Conservation (phyloP, 2,329 filamentous ascomycete species). For the Eutypella sp. region DNA sequence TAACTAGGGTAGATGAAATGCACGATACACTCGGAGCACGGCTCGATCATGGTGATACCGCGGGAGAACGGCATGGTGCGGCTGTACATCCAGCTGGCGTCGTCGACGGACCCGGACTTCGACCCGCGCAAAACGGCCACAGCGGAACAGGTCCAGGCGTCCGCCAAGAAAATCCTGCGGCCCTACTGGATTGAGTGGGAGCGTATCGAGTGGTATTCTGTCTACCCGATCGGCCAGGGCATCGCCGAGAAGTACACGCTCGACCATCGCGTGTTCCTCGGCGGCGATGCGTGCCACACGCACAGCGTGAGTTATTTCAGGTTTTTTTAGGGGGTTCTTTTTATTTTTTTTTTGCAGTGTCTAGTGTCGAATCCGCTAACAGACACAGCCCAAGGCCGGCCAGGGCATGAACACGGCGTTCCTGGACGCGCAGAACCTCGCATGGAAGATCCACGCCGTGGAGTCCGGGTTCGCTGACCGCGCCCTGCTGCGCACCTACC, state of each 20-base stretch:
- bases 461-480: constrained; percentile 76
- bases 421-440: constrained; percentile 79
- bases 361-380: background rate
- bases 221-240: constrained; percentile 72
- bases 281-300: constrained; percentile 74
- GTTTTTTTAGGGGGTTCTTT: background rate
- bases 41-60: constrained; percentile 77
- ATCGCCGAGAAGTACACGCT: constrained; percentile 64
- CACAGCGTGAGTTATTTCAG: constrained; percentile 53
- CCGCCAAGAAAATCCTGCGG: constrained; percentile 59
- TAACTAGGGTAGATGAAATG: constrained; percentile 72
- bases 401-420: constrained; percentile 80
- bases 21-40: constrained; percentile 68
- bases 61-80: constrained; percentile 64
- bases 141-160: constrained; percentile 57
- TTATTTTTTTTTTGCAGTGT: no score
- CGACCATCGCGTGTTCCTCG: constrained; percentile 67
- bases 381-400: constrained; percentile 63
- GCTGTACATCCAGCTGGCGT: constrained; percentile 64
- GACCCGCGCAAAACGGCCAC: constrained; percentile 59
- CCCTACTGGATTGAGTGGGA: constrained; percentile 66
- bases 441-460: constrained; percentile 94
- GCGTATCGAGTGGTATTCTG: constrained; percentile 67
- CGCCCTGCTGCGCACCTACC: constrained; percentile 75
- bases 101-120: constrained; percentile 57